phyloP scores from a whole-genome alignment of 768 basidiomycete genomes.

The Russula olivacea region DNA sequence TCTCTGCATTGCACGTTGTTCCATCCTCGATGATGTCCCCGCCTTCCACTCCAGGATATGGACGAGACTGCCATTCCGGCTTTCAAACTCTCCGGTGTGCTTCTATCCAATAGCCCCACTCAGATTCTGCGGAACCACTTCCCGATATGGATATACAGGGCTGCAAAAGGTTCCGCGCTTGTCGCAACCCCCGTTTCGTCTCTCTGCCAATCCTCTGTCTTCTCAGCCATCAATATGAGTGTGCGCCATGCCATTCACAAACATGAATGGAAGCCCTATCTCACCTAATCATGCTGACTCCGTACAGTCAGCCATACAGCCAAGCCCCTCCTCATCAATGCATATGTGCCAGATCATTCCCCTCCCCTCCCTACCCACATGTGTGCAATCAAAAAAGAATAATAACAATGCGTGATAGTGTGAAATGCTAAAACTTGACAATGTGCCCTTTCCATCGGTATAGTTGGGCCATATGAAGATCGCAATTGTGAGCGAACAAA shows the following conservation, averaged over 20 bases:
- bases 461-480: neutral
- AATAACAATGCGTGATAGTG: neutral
- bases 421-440: neutral
- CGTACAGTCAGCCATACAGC: slow-evolving; percentile 4
- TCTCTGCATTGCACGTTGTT: slow-evolving; percentile 11
- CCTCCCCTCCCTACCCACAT: neutral
- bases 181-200: slow-evolving; percentile 23
- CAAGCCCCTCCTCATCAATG: too few species aligned
- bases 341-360: neutral
- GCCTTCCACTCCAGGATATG: neutral
- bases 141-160: slow-evolving; percentile 22
- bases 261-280: slow-evolving; percentile 18
- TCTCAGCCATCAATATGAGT: slow-evolving; percentile 19
- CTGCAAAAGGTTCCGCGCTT: slow-evolving; percentile 24
- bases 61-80: slow-evolving; percentile 7
- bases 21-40: slow-evolving; percentile 1
- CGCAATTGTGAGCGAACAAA: neutral
- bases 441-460: neutral
- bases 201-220: slow-evolving; percentile 16
- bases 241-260: slow-evolving; percentile 15
- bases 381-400: neutral
- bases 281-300: slow-evolving; percentile 14
- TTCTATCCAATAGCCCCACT: slow-evolving; percentile 14
- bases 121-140: slow-evolving; percentile 17
- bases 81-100: slow-evolving; percentile 16